Base-by-base conservation (phyloP, 2,329 filamentous ascomycete species). In the Ampelomyces quisqualis region DNA sequence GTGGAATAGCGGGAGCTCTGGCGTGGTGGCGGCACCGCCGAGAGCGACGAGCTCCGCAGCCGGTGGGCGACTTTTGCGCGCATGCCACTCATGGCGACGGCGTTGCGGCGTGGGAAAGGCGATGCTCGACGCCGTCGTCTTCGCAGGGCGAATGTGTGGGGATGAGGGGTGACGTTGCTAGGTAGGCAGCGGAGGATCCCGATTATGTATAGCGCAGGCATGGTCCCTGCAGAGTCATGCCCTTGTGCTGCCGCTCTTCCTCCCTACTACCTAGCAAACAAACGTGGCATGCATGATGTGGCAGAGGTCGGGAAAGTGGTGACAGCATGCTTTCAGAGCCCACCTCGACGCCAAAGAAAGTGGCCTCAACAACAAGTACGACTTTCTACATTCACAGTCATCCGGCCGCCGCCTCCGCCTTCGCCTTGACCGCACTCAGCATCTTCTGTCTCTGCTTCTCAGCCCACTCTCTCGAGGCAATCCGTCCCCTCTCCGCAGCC, bases 401-500 rank as follows among this genome's bases (percentile, higher is more conserved):
- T n/a, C n/a, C n/a, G n/a, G n/a, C n/a, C n/a, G 36, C 30, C 6
- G 30, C 38, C 23, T 34, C 38, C 13, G 30, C 38, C 38, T 40
- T 40, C 7, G 20, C 22, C 27, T 14, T 37, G 13, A 43, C 48
- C 15, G 38, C 48, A 19, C 32, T 55, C 55, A 59, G 45, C 49
- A 52, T 49, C 55, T 62, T 69, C 62, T 65, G 67, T 62, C 60
- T 69, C 62, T 73, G 70, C 64, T 69, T 72, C 60, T 74, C 72
- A 4, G 74, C 74, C 74, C 74, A 77, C 55, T 75, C 73, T 8
- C 73, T 51, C 51, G 69, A 72, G 24, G 68, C 62, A 27, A 66
- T 63, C 11, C 74, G 54, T 0, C 73, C 68, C 4, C 73, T 51
- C 57, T 75, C 73, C 0, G 73, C 70, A 5, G 74, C 74, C 20